Evolutionary conservation across 345 rosid genomes (phyloP).

Genomic region (Rhodamnia rubescens): DNA sequence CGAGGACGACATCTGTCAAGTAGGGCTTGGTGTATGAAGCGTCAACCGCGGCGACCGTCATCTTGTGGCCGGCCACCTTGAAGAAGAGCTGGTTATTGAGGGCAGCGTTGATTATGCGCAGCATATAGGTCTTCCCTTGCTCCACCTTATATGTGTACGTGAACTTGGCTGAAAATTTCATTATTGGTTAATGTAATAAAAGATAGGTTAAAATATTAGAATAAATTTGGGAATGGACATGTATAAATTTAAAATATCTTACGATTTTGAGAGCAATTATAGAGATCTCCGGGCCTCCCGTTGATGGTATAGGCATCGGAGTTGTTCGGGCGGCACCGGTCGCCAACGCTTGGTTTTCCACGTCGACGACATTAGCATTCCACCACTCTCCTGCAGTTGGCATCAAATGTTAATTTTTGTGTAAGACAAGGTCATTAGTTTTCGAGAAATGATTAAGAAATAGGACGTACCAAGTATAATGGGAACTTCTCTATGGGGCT

Average conservation of each 20-base stretch:
- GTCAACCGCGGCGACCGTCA: constrained; percentile 68
- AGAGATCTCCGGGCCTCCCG: constrained; percentile 82
- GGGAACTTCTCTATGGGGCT: constrained; percentile 63
- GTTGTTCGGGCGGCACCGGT: constrained; percentile 36
- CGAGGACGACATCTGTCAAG: constrained; percentile 44
- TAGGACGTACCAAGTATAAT: constrained; percentile 45
- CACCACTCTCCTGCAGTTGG: constrained; percentile 69
- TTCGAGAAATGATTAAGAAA: neutral
- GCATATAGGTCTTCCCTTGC: constrained; percentile 61
- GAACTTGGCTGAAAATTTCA: neutral
- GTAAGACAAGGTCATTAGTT: neutral
- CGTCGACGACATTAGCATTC: constrained; percentile 62
- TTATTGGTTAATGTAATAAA: neutral
- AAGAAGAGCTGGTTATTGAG: constrained; percentile 73
- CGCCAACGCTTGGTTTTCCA: constrained; percentile 42
- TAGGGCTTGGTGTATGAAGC: constrained; percentile 65
- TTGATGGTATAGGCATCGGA: constrained; percentile 86
- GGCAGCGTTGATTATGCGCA: constrained; percentile 90
- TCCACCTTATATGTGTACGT: constrained; percentile 43
- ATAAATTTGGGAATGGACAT: neutral
- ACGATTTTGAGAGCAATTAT: constrained; percentile 64
- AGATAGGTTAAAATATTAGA: neutral
- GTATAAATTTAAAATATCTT: neutral
- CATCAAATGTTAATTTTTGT: neutral
- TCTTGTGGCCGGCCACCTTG: constrained; percentile 76